Percentiles rank a stretch among this genome's conserved stretches.
These are phyloP conservation scores for Parafenestella ontariensis DNA, from an alignment of 2,329 filamentous ascomycete genomes.

Conservation along the genomic window DNA sequence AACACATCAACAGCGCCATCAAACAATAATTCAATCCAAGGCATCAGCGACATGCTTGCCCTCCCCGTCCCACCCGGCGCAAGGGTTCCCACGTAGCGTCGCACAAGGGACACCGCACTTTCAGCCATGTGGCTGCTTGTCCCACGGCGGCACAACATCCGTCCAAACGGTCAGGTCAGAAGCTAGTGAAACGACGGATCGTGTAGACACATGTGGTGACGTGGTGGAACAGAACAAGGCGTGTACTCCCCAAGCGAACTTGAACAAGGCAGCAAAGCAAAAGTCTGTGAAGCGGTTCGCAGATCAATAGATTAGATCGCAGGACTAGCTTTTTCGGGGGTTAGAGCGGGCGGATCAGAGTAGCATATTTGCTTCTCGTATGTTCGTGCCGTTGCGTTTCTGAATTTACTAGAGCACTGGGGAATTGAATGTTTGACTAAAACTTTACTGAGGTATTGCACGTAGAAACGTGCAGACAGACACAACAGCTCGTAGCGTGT, in stretches of 20 bases:
- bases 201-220: slow-evolving; percentile 1
- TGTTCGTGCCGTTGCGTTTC: not conserved
- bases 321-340: not conserved
- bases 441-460: not conserved
- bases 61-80: too few relatives aligned
- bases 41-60: slow-evolving; percentile 7
- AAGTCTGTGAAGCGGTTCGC: not conserved
- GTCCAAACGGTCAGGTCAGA: slow-evolving; percentile 1
- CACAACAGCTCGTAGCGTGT: not conserved
- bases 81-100: slow-evolving; percentile 1
- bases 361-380: not conserved
- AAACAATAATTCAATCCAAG: too few relatives aligned
- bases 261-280: not conserved
- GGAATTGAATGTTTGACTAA: not conserved
- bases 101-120: slow-evolving; percentile 15
- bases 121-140: slow-evolving; percentile 18
- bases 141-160: not conserved
- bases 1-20: not conserved
- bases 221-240: not conserved
- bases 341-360: not conserved
- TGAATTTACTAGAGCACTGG: not conserved
- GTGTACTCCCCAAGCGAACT: too few relatives aligned
- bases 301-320: not conserved
- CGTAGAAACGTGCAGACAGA: not conserved
- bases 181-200: not conserved